phyloP scores from a whole-genome alignment of 768 basidiomycete genomes.

The Leccinellum albellum region DNA sequence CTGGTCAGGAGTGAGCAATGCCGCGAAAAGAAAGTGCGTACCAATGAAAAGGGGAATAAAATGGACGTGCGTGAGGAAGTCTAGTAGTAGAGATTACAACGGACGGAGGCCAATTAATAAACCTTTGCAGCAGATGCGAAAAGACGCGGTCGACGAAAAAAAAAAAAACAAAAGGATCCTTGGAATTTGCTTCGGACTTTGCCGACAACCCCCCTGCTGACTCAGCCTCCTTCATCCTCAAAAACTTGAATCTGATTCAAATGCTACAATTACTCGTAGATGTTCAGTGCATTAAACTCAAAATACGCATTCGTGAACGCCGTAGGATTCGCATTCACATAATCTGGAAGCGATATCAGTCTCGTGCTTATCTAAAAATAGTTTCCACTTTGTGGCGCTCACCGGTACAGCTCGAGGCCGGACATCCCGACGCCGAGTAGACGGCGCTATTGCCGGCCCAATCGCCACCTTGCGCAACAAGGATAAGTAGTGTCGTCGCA shows the following conservation, averaged over 20 bases:
- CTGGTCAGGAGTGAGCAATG: background rate
- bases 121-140: slow-evolving; percentile 24
- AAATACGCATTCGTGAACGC: slow-evolving; percentile 3
- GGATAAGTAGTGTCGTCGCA: slow-evolving; percentile 6
- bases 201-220: slow-evolving; percentile 25
- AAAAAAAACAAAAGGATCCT: slow-evolving; percentile 14
- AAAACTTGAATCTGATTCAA: too few species aligned
- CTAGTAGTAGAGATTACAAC: slow-evolving; percentile 33
- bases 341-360: background rate
- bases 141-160: slow-evolving; percentile 21
- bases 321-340: slow-evolving; percentile 1
- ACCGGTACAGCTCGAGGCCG: slow-evolving; percentile 21
- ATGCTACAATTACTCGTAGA: background rate
- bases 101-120: slow-evolving; percentile 29
- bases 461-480: slow-evolving; percentile 16
- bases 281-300: slow-evolving; percentile 4
- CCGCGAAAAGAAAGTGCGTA: slow-evolving; percentile 1
- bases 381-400: slow-evolving; percentile 3
- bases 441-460: slow-evolving; percentile 21
- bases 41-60: slow-evolving; percentile 32
- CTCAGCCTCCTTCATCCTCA: too few species aligned
- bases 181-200: slow-evolving; percentile 30
- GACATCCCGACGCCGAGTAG: slow-evolving; percentile 21
- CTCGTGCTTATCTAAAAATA: background rate
- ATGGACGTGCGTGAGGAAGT: slow-evolving; percentile 35